phyloP scores from a whole-genome alignment of 2,329 filamentous ascomycete genomes.

The Xylogone sp. region DNA sequence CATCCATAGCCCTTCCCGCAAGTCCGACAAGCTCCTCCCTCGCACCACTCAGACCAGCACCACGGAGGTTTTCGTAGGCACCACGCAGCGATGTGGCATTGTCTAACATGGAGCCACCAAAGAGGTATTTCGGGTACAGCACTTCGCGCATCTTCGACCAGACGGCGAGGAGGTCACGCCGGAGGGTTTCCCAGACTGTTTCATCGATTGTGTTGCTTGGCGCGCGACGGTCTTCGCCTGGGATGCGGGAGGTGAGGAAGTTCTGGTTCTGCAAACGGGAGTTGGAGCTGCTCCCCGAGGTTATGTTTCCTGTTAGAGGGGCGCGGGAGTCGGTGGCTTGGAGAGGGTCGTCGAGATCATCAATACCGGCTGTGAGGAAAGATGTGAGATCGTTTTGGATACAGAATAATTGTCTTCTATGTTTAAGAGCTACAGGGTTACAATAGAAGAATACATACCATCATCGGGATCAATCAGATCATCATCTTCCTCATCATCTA shows the following conservation, averaged over 20 bases:
- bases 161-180: constrained; percentile 83
- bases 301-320: constrained; percentile 80
- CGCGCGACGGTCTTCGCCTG: constrained; percentile 87
- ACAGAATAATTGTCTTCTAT: no score
- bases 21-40: constrained; percentile 59
- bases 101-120: constrained; percentile 66
- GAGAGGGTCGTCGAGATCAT: constrained; percentile 88
- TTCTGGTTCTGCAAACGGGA: constrained; percentile 64
- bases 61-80: constrained; percentile 58
- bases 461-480: constrained; percentile 78
- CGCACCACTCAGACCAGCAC: constrained; percentile 54
- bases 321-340: constrained; percentile 62
- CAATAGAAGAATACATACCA: constrained; percentile 43
- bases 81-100: constrained; percentile 51
- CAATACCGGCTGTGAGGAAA: constrained; percentile 39
- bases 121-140: constrained; percentile 89
- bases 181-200: constrained; percentile 94
- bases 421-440: no score
- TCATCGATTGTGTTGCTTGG: constrained; percentile 95
- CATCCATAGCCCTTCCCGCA: constrained; percentile 59
- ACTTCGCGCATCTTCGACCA: constrained; percentile 99
- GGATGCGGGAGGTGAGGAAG: constrained; percentile 85
- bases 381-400: constrained; percentile 13
- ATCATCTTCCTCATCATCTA: constrained; percentile 60
- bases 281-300: constrained; percentile 42